Evolutionary conservation across 225 moss, liverwort and hornwort species (phyloP).

Genomic region (Marchantia polymorpha): DNA sequence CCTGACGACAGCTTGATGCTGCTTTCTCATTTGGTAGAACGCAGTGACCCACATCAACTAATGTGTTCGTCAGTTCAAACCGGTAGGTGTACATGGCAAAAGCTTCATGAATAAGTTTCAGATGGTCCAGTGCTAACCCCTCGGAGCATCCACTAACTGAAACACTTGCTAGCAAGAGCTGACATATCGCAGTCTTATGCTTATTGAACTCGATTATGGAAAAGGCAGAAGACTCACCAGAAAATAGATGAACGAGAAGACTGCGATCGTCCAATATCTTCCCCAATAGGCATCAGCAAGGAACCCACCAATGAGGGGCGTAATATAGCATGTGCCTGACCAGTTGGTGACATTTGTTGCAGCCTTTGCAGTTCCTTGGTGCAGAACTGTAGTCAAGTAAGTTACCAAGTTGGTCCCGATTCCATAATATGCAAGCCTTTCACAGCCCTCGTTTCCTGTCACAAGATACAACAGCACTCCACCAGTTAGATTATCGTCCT

Average conservation of each 20-base stretch:
- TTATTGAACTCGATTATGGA: too few relatives aligned
- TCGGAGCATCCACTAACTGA: neutral
- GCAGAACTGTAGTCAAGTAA: slow-evolving; percentile 51
- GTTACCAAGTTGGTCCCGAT: slow-evolving; percentile 71
- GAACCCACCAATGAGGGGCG: slow-evolving; percentile 85
- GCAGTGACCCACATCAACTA: too few relatives aligned
- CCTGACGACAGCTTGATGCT: too few relatives aligned
- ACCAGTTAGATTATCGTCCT: too few relatives aligned
- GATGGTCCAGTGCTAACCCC: neutral
- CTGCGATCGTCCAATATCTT: slow-evolving; percentile 80
- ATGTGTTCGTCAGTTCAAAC: too few relatives aligned
- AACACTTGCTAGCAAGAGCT: too few relatives aligned
- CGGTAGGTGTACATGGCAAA: neutral
- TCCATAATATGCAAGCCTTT: slow-evolving; percentile 91
- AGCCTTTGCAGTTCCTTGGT: slow-evolving; percentile 47
- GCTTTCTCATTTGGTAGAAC: too few relatives aligned
- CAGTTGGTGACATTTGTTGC: slow-evolving; percentile 90
- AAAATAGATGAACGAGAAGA: slow-evolving; percentile 69
- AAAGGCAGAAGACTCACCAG: slow-evolving; percentile 37
- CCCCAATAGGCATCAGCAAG: slow-evolving; percentile 75
- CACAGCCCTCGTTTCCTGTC: slow-evolving; percentile 78
- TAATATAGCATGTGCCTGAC: slow-evolving; percentile 94
- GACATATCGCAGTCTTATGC: too few relatives aligned
- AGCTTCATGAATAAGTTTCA: neutral
- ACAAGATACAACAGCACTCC: neutral